Percentiles rank a stretch among this genome's conserved stretches.
These are phyloP conservation scores for Escovopsis weberi DNA, from an alignment of 2,329 filamentous ascomycete genomes.

Conservation along the genomic window DNA sequence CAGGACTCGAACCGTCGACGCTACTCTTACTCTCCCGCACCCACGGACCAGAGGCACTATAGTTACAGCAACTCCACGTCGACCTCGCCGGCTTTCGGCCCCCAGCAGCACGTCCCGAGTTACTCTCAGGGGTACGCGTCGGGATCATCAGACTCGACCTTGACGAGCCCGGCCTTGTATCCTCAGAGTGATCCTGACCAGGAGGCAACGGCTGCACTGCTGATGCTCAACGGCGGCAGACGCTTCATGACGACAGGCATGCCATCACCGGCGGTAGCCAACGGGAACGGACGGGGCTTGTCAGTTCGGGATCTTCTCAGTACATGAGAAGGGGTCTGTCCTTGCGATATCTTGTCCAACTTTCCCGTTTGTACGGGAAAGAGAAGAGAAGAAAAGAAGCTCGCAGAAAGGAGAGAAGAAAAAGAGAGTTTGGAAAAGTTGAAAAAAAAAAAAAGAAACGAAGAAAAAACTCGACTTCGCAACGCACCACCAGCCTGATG, in stretches of 20 bases:
- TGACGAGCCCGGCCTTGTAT: slow-evolving; percentile 43
- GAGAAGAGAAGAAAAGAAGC: no score
- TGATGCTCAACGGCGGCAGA: slow-evolving; percentile 78
- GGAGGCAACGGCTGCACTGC: slow-evolving; percentile 69
- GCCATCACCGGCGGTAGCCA: slow-evolving; percentile 17
- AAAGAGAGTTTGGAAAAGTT: no score
- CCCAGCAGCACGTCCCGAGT: slow-evolving; percentile 19
- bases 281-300: slow-evolving; percentile 28
- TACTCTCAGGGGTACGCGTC: slow-evolving; percentile 21
- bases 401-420: no score
- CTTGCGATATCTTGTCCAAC: not conserved
- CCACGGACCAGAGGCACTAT: slow-evolving; percentile 35
- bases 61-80: slow-evolving; percentile 35
- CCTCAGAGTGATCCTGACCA: slow-evolving; percentile 49
- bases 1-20: slow-evolving; percentile 31
- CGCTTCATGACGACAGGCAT: slow-evolving; percentile 18
- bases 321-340: slow-evolving; percentile 20
- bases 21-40: slow-evolving; percentile 39
- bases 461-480: no score
- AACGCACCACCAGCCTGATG: slow-evolving; percentile 1
- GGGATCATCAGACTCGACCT: slow-evolving; percentile 29
- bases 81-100: slow-evolving; percentile 43
- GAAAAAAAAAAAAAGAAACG: no score
- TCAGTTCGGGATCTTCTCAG: slow-evolving; percentile 41
- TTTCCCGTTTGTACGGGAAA: not conserved